Evolutionary conservation across 805 yeast genomes (phyloP).

Genomic region (Alloascoidea africana): DNA sequence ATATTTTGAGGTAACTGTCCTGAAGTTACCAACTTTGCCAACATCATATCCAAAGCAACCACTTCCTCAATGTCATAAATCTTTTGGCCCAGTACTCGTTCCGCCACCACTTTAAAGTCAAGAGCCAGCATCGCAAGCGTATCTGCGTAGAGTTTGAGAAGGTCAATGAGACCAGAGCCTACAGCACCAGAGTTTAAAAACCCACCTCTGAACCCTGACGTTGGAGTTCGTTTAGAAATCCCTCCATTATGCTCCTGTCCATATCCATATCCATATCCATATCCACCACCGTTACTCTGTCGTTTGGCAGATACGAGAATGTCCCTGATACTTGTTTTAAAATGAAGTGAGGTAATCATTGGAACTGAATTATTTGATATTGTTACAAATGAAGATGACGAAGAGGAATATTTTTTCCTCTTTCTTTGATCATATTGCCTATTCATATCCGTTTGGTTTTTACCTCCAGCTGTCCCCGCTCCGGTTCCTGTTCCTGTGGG

Average conservation of each 20-base stretch:
- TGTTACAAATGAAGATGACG: not conserved
- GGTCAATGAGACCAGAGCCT: not conserved
- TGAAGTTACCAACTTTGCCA: not conserved
- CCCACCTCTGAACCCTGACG: no score
- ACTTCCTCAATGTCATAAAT: not conserved
- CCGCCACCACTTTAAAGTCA: not conserved
- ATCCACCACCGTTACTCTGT: no score
- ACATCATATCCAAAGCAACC: not conserved
- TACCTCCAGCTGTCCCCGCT: no score
- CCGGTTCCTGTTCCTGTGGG: no score
- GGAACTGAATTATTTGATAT: not conserved
- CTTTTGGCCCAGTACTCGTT: not conserved
- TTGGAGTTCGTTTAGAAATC: no score
- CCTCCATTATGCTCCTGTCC: no score
- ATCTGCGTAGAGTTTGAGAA: not conserved
- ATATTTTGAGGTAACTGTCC: no score
- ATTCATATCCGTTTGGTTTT: no score
- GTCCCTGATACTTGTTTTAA: not conserved
- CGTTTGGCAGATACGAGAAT: no score
- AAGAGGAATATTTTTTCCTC: no score
- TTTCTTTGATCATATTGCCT: no score
- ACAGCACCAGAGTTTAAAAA: not conserved
- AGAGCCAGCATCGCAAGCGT: not conserved
- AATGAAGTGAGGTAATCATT: not conserved
- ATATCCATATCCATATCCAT: no score